Percentiles rank a stretch among this genome's conserved stretches.
These are phyloP conservation scores for Neurospora sp. DNA, from an alignment of 495 filamentous ascomycete species.

Conservation along the genomic window DNA sequence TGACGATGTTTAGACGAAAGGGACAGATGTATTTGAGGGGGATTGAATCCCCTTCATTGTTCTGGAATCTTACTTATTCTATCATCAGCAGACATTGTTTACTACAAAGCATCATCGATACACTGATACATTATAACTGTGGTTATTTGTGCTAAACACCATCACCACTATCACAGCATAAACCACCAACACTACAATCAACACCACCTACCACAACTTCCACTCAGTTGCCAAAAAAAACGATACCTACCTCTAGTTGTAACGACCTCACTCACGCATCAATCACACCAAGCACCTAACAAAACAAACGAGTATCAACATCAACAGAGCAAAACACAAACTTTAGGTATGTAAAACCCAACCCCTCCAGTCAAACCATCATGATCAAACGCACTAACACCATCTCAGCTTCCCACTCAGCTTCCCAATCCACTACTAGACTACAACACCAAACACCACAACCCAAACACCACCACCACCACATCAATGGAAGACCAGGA, in stretches of 20 bases:
- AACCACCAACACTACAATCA: not conserved
- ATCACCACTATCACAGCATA: not conserved
- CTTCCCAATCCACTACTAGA: not conserved
- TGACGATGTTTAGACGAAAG: not conserved
- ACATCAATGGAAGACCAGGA: slow-evolving; percentile 18
- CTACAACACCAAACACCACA: not conserved
- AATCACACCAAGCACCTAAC: not conserved
- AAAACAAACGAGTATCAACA: not conserved
- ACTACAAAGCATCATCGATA: not conserved
- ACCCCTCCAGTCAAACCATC: not conserved
- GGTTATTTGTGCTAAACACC: not conserved
- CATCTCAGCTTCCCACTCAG: not conserved
- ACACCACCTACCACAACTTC: not conserved
- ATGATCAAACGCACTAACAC: not conserved
- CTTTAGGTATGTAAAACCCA: not conserved
- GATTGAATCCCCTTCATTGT: not conserved
- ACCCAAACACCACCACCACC: not conserved
- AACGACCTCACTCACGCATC: not conserved
- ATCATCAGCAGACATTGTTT: not conserved
- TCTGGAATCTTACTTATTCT: not conserved
- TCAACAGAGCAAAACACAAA: not conserved
- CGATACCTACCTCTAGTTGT: not conserved
- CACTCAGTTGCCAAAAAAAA: not conserved
- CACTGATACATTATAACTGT: not conserved
- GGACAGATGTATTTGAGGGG: not conserved